Base-by-base conservation (phyloP, 768 basidiomycete genomes). In the Chalciporus piperatus region DNA sequence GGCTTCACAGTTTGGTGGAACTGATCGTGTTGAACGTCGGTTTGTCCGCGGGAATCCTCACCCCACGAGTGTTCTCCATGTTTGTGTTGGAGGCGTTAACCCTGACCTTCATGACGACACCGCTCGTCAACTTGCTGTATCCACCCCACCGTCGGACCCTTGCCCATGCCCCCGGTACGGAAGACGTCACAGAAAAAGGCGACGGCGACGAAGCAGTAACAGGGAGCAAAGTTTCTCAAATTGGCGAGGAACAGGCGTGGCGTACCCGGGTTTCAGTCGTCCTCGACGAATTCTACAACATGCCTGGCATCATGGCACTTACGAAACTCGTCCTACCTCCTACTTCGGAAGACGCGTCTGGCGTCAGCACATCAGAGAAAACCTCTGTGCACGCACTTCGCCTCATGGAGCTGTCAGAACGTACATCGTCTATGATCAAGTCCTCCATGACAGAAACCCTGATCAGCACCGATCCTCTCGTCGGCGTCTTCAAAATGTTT, bases 1-100 rank as follows among this genome's bases (percentile, higher is more conserved):
- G 17, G 47, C 27, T 4, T 14, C 44, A 17, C 45, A 90, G 89
- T 40, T 77, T 97, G 4, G 91, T 98, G 10, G 95, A 97, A 61
- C 74, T 98, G 41, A 97, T 98, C 61, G 96, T 98, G 11, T 85
- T 98, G 56, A 99, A 98, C 58, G 92, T 98, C 56, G 95, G 96
- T 2, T 72, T 95, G 12, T 74, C 77, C 2, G 92, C 90, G 6
- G 78, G 79, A 0, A 94, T 96, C 55, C 75, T 98, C 42, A 78
- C 83, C 1, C 75, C 74, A 72, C 77, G 79, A 14, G 87, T 97
- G 12, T 96, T 98, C 74, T 90, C 92, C 1, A 98, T 97, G 92
- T 95, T 98, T 60, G 95, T 98, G 22, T 72, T 98, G 22, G 87
- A 89, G 60, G 86, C 90, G 0, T 71, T 94, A 45, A 66, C 88